Conservation (phyloP, 2,329 filamentous ascomycete genomes). For the Pseudogymnoascus sp. region DNA sequence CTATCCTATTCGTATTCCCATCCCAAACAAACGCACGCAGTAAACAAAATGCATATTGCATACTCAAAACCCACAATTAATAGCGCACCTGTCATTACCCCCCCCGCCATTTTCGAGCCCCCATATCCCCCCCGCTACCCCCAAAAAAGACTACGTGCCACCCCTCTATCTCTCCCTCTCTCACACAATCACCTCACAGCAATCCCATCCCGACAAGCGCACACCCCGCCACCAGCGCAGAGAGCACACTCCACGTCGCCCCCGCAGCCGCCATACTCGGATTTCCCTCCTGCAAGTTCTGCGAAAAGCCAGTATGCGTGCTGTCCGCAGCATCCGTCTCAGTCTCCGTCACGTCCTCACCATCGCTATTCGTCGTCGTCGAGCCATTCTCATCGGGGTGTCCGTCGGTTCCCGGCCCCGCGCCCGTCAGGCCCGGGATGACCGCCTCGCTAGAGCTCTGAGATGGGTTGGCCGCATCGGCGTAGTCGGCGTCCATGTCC, state of each 20-base stretch:
- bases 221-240: background rate
- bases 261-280: no score
- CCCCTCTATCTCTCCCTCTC: no score
- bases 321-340: no score
- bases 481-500: slow-evolving; percentile 50
- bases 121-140: no score
- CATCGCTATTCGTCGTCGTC: background rate
- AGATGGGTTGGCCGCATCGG: slow-evolving; percentile 18
- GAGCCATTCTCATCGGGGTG: background rate
- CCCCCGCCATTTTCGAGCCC: no score
- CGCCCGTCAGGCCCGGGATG: slow-evolving; percentile 47
- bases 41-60: background rate
- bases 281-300: no score
- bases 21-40: background rate
- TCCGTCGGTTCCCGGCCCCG: slow-evolving; percentile 33
- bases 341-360: background rate
- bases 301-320: background rate
- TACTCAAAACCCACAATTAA: background rate
- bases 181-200: background rate
- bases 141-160: no score
- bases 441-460: slow-evolving; percentile 27
- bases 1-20: background rate
- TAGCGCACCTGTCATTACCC: background rate
- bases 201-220: background rate
- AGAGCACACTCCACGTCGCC: background rate